A percentile compares a stretch with the other conserved stretches of the same genome.
Conservation (phyloP, 352 stramenopile genomes). For the Pythium rhizo-oryzae region DNA sequence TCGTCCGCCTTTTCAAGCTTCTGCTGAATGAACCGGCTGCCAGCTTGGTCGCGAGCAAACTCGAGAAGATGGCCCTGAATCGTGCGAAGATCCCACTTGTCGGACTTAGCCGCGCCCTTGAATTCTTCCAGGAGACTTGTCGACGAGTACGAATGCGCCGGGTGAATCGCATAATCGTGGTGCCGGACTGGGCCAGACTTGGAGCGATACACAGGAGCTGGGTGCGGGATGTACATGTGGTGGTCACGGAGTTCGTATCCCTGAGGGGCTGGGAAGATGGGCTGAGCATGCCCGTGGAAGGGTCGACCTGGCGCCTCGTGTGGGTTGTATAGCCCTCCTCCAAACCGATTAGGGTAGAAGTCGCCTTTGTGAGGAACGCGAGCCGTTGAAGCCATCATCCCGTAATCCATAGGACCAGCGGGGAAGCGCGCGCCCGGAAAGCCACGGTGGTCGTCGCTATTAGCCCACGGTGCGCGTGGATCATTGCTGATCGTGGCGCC, state of each 20-base stretch:
- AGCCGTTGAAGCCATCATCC: neutral
- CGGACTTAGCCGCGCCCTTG: constrained; percentile 59
- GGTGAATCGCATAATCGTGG: constrained; percentile 43
- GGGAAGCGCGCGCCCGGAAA: constrained; percentile 15
- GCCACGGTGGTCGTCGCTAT: neutral
- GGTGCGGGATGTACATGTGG: constrained; percentile 20
- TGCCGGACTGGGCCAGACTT: constrained; percentile 20
- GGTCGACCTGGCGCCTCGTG: constrained; percentile 5
- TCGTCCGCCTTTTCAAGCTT: constrained; percentile 87
- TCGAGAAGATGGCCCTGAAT: constrained; percentile 86
- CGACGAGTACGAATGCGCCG: constrained; percentile 67
- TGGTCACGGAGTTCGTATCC: constrained; percentile 19
- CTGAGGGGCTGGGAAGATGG: constrained; percentile 4
- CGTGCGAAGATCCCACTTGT: constrained; percentile 80
- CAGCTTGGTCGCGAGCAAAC: constrained; percentile 87
- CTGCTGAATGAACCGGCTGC: constrained; percentile 89
- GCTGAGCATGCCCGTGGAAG: constrained; percentile 9
- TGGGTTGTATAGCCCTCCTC: constrained; percentile 14
- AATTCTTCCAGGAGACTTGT: constrained; percentile 85
- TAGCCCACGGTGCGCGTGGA: constrained; percentile 15
- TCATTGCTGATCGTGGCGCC: constrained; percentile 12
- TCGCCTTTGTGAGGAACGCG: constrained; percentile 18
- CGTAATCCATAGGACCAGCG: constrained; percentile 14
- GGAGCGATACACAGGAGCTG: constrained; percentile 13
- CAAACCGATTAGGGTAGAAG: constrained; percentile 13